Evolutionary conservation across 352 stramenopile genomes (phyloP), one percentile per base, ranked within the genome.

Genomic region (Phytophthora meadii): DNA sequence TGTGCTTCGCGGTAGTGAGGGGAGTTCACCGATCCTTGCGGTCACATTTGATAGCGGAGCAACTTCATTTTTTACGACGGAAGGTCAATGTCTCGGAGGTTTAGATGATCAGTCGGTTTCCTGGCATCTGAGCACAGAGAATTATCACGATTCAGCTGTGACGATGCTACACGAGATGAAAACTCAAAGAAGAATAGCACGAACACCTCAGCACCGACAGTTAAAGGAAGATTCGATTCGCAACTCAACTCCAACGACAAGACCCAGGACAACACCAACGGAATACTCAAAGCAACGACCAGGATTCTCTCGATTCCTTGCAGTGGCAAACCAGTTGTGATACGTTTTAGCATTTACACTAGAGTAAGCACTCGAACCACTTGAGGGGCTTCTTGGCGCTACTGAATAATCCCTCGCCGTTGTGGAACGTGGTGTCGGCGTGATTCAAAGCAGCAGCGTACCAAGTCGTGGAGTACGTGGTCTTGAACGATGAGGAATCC

Each of bases 401-500:
- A 54, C 81, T 77, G 37, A 84, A 82, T 15, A 81, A 61, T 1
- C 69, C 70, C 57, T 90, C 81, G 9, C 74, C 79, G 24, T 85
- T 85, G 68, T 82, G 74, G 69, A 90, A 88, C 14, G 77, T 73
- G n/a, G 68, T 84, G 52, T 90, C 81, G 6, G 63, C 66, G 42
- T 90, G 79, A 56, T 90, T 90, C 22, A 90, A 41, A 24, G 68
- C 73, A n/a, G 69, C 73, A 7, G 66, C 61, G 57, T 90, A 88
- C 73, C 76, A 81, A 30, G 58, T 59, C 47, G 60, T 80, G 0
- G 65, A 70, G 48, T 77, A 88, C n/a, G 62, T 63, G 10, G 60
- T 57, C 3, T 63, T 53, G 40, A 90, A 88, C 7, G 53, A 67
- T 14, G 55, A 72, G 7, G 56, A 46, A 12, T 80, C 67, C 9